phyloP scores from a whole-genome alignment of 2,329 filamentous ascomycete species.

The Pyrenochaeta sp. region DNA sequence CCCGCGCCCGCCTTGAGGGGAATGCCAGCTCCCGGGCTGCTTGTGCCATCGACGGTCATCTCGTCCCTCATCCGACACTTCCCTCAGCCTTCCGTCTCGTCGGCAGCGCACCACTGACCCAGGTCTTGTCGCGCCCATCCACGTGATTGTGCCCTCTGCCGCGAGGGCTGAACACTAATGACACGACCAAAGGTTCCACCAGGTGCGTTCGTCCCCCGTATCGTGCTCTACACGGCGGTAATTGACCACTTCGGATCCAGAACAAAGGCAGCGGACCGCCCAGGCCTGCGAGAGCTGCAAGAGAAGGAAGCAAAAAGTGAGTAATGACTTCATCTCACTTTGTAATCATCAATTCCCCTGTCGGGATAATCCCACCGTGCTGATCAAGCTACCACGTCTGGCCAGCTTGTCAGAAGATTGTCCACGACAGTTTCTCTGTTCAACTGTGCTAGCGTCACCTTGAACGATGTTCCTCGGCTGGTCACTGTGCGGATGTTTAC shows the following conservation, averaged over 20 bases:
- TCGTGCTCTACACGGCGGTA: constrained; percentile 43
- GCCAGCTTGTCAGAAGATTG: no score
- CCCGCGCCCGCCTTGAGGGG: constrained; percentile 14
- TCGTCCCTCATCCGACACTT: constrained; percentile 39
- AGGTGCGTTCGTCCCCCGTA: constrained; percentile 27
- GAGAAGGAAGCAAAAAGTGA: constrained; percentile 71
- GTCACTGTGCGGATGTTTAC: background rate
- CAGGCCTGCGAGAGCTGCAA: constrained; percentile 72
- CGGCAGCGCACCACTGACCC: constrained; percentile 24
- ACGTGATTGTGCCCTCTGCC: constrained; percentile 30
- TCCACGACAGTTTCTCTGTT: background rate
- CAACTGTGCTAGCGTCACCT: background rate
- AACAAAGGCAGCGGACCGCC: constrained; percentile 68
- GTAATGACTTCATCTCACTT: constrained; percentile 23
- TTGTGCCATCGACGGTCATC: constrained; percentile 18
- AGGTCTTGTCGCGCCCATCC: constrained; percentile 20
- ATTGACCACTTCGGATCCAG: constrained; percentile 64
- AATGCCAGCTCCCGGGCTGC: constrained; percentile 13
- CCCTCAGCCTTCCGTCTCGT: constrained; percentile 30
- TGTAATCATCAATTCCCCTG: constrained; percentile 5
- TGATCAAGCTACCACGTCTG: no score
- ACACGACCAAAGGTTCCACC: constrained; percentile 46
- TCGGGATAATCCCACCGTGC: no score
- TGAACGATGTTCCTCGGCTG: background rate
- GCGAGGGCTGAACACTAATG: constrained; percentile 25